Evolutionary conservation across 2,329 filamentous ascomycete species (phyloP), one percentile per base, ranked within the genome.

Genomic region (Pestalotiopsis sp.): DNA sequence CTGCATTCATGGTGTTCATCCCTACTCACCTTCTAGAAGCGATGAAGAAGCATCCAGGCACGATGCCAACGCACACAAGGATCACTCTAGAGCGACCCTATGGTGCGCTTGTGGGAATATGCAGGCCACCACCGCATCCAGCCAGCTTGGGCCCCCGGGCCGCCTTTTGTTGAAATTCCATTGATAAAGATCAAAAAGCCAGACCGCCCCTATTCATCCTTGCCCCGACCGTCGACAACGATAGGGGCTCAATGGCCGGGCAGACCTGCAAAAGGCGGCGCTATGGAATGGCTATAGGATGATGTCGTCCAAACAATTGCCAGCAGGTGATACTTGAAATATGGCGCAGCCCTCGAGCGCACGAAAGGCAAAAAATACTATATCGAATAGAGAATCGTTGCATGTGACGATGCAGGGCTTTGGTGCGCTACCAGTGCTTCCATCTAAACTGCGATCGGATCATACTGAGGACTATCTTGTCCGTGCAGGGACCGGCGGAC

Each of bases 121-220:
- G 64, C 64, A 65, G 23, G 27, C 20, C 27, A 45, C 39, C 61
- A 62, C 17, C 17, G 58, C 58, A 36, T 36, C 27, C 27, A 9
- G 23, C 25, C 59, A 27, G 57, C 23, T 27, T 14, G 57, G 57
- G 25, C 14, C 57, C 25, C 57, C 25, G 14, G 23, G 31, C 23
- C 27, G 23, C 57, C 27, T 27, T 36, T 59, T 14, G 57, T 36
- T 27, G 20, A 27, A 59, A 59, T 59, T 59, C 57, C 27, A 59
- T 36, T 52, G 45, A 52, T 52, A 59, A 59, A 59, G 57, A 59
- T 23, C 23, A 36, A 36, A 59, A 59, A 27, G 31, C 57, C 57
- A 59, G 57, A 36, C 59, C 59, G 25, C 31, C 27, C 59, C 31
- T 62, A 62, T 62, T 62, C 27, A 62, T 62, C 59, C 59, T 62